A percentile compares a stretch with the other conserved stretches of the same genome.
phyloP scores from a whole-genome alignment of 1,284 basidiomycete genomes.

The Hortiboletus rubellus region DNA sequence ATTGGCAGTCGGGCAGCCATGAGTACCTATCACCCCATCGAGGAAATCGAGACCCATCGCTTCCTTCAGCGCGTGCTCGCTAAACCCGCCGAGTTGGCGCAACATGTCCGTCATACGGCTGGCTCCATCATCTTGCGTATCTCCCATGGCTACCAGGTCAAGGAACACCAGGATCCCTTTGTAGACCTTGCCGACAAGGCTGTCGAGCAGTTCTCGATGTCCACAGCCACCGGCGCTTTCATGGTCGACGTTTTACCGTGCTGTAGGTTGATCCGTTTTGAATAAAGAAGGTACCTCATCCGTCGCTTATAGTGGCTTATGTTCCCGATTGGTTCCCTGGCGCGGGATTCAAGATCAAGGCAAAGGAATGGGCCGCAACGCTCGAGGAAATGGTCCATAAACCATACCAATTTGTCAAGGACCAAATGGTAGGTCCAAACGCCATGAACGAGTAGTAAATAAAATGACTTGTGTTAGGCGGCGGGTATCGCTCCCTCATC shows the following conservation, averaged over 20 bases:
- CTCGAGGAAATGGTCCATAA: slow-evolving; percentile 54
- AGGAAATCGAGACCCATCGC: slow-evolving; percentile 54
- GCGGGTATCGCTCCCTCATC: slow-evolving; percentile 52
- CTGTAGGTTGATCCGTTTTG: slow-evolving; percentile 38
- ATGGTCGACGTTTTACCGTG: slow-evolving; percentile 59
- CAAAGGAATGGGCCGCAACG: slow-evolving; percentile 49
- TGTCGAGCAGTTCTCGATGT: slow-evolving; percentile 57
- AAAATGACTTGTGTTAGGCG: slow-evolving; percentile 38
- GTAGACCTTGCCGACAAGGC: slow-evolving; percentile 57
- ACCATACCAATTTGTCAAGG: slow-evolving; percentile 58
- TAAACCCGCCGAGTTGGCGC: slow-evolving; percentile 52
- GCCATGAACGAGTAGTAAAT: background rate
- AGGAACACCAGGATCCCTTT: slow-evolving; percentile 57
- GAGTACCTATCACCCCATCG: slow-evolving; percentile 47
- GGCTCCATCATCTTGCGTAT: slow-evolving; percentile 61
- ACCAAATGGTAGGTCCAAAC: slow-evolving; percentile 51
- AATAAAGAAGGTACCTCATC: background rate
- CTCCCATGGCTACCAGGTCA: slow-evolving; percentile 61
- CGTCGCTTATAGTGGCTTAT: slow-evolving; percentile 47
- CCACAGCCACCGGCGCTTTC: slow-evolving; percentile 58
- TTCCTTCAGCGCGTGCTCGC: slow-evolving; percentile 57
- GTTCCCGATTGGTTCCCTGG: slow-evolving; percentile 67
- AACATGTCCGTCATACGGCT: slow-evolving; percentile 58
- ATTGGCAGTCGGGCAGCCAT: slow-evolving; percentile 57
- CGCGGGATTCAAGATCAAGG: slow-evolving; percentile 55